Conservation (phyloP, 805 yeast species). For the Jamesozyma piceae region DNA sequence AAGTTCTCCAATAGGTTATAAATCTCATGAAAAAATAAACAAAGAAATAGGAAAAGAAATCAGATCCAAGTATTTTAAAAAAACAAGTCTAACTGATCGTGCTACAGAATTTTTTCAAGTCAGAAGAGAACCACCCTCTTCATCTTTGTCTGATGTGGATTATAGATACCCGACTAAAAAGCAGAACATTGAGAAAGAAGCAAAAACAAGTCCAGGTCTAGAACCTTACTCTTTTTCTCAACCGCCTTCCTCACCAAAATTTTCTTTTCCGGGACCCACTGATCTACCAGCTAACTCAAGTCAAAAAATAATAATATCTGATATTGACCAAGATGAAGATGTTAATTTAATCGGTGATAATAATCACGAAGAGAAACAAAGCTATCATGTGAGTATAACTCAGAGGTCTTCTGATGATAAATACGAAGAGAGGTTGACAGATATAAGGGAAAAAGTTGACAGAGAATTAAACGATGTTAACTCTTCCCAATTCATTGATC, state of each 20-base stretch:
- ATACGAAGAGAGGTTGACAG: background rate
- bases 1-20: conserved; percentile 11
- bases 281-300: background rate
- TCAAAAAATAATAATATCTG: conserved; percentile 13
- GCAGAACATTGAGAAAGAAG: background rate
- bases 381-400: background rate
- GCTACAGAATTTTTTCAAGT: background rate
- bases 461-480: background rate
- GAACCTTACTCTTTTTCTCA: background rate
- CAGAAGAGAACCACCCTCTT: background rate
- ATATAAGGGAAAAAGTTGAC: background rate
- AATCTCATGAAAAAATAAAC: background rate
- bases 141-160: conserved; percentile 1
- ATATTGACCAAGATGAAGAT: conserved; percentile 15
- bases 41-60: background rate
- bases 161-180: background rate
- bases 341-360: conserved; percentile 14
- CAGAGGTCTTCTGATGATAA: background rate
- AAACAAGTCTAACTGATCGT: conserved; percentile 5
- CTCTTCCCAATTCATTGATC: background rate
- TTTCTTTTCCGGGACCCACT: too few relatives aligned
- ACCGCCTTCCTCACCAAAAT: background rate
- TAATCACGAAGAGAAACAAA: background rate
- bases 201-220: background rate
- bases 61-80: conserved; percentile 12